Conservation (phyloP, 2,329 filamentous ascomycete genomes). For the Xylaria sp. region DNA sequence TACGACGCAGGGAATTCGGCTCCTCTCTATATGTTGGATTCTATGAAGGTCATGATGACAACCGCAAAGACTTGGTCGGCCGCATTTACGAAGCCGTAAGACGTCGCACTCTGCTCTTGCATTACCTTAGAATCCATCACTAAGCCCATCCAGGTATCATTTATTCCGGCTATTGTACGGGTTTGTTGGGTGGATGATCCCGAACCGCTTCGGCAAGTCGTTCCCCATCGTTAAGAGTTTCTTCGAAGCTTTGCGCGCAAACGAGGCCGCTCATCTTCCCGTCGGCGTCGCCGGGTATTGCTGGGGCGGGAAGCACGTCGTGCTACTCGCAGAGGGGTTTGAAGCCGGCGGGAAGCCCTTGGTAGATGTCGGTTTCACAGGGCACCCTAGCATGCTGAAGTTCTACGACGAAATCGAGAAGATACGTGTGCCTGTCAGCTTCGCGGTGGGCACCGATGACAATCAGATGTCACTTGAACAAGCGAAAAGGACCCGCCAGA, state of each 20-base stretch:
- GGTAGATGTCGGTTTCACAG: conserved; percentile 55
- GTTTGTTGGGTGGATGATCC: conserved; percentile 39
- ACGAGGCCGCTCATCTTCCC: conserved; percentile 33
- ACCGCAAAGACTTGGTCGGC: conserved; percentile 21
- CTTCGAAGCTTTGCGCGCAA: conserved; percentile 41
- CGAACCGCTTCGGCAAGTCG: conserved; percentile 37
- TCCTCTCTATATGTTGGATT: conserved; percentile 36
- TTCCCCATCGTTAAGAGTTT: conserved; percentile 41
- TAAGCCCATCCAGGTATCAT: conserved; percentile 14
- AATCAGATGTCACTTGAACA: conserved; percentile 39
- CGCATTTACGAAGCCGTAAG: conserved; percentile 37
- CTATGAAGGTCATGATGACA: conserved; percentile 31
- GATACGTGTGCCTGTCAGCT: conserved; percentile 47
- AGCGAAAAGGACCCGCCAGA: conserved; percentile 38
- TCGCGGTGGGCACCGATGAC: conserved; percentile 52
- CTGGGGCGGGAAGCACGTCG: conserved; percentile 62
- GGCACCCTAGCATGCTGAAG: conserved; percentile 53
- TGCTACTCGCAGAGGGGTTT: conserved; percentile 48
- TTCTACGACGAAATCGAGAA: conserved; percentile 52
- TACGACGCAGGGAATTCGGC: conserved; percentile 24
- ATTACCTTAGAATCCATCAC: not conserved
- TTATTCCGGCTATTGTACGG: conserved; percentile 27
- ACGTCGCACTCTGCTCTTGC: not conserved
- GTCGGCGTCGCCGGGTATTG: conserved; percentile 63
- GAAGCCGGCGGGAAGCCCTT: conserved; percentile 40